Conservation (phyloP, 805 yeast species). For the Suhomyces tanzawaensis region DNA sequence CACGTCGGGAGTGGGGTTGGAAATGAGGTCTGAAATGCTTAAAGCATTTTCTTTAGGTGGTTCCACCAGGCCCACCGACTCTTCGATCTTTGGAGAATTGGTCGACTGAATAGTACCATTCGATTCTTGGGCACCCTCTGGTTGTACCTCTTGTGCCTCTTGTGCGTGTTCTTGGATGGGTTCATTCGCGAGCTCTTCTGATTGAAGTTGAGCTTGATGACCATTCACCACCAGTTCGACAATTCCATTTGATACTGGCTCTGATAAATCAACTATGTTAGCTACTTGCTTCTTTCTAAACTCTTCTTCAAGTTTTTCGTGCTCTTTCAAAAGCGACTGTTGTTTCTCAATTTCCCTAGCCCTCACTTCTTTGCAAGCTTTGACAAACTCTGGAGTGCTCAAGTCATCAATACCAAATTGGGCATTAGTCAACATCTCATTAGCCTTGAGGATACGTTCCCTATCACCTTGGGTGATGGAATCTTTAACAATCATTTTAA, state of each 20-base stretch:
- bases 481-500: conserved; percentile 81
- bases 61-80: background rate
- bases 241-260: background rate
- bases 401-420: conserved; percentile 94
- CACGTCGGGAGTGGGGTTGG: background rate
- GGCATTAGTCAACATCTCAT: conserved; percentile 95
- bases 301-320: conserved; percentile 26
- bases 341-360: conserved; percentile 61
- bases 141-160: background rate
- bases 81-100: background rate
- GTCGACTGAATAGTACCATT: background rate
- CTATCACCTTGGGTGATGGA: conserved; percentile 73
- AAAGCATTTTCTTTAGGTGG: background rate
- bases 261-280: background rate
- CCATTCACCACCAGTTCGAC: background rate
- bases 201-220: background rate
- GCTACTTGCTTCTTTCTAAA: conserved; percentile 7
- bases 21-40: background rate
- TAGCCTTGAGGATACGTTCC: conserved; percentile 75
- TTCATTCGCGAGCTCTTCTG: background rate
- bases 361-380: conserved; percentile 73
- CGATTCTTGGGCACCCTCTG: background rate
- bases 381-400: conserved; percentile 64
- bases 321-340: conserved; percentile 39
- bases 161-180: background rate